Conservation (phyloP, 208 protist species). For the Porcisia deanei region DNA sequence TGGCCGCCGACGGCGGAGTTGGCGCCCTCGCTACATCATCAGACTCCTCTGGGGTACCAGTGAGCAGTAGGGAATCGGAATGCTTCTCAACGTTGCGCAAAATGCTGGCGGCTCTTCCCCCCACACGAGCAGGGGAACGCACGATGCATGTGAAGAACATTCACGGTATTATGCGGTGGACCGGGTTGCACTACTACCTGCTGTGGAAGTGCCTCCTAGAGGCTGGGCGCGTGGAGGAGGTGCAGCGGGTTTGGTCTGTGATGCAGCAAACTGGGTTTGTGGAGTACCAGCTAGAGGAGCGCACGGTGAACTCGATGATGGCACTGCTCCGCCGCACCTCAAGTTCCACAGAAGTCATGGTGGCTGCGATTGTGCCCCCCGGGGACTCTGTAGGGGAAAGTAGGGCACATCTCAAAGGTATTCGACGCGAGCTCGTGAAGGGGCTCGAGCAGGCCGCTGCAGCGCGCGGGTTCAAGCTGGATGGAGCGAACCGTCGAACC, state of each 20-base stretch:
- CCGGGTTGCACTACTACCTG: constrained; percentile 65
- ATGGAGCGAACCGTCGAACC: constrained; percentile 34
- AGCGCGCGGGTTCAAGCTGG: constrained; percentile 34
- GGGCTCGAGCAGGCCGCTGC: constrained; percentile 50
- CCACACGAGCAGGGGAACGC: neutral
- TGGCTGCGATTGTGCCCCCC: constrained; percentile 1
- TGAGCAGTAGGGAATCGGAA: constrained; percentile 15
- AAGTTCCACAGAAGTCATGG: constrained; percentile 9
- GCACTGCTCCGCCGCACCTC: constrained; percentile 37
- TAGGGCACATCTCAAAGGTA: constrained; percentile 32
- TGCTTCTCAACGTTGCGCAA: constrained; percentile 42
- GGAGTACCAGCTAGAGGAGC: constrained; percentile 58
- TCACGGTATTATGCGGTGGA: constrained; percentile 68
- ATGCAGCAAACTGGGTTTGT: constrained; percentile 72
- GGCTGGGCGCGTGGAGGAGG: constrained; percentile 45
- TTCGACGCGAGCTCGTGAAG: constrained; percentile 50
- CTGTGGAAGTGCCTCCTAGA: constrained; percentile 69
- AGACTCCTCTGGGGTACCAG: neutral
- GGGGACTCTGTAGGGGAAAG: neutral
- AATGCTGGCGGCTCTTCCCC: constrained; percentile 36
- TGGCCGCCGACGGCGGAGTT: neutral
- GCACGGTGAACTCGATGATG: constrained; percentile 59
- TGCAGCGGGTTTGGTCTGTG: constrained; percentile 62
- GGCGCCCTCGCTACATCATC: no score
- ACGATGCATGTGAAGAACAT: constrained; percentile 23